Base-by-base conservation (phyloP, 352 stramenopile species). In the Albugo laibachii region DNA sequence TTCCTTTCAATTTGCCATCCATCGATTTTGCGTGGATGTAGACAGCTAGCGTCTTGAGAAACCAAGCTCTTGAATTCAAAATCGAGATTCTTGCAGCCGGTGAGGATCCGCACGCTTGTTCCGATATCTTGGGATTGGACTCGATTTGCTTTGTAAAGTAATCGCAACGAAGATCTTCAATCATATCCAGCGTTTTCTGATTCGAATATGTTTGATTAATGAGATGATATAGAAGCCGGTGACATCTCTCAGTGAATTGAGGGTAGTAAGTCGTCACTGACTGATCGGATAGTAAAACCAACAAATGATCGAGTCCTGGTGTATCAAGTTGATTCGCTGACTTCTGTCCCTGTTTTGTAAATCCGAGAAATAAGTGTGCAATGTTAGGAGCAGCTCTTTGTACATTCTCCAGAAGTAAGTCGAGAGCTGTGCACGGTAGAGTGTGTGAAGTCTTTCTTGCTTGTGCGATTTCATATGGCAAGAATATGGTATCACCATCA, bases 51-150 rank as follows among this genome's bases (percentile, higher is more conserved):
- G 63, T 69, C 52, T 91, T 84, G 49, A 85, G 80, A 39, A 87
- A 83, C 77, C 77, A 91, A 10, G 72, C 74, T 14, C 73, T 73
- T 69, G 84, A 83, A 45, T 83, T 78, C 11, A 91, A 49, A 31
- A 8, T 31, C 24, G 3, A 31, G 8, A 31, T 31, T 34, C 80
- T 64, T 12, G 66, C 62, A 52, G 77, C 66, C 10, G 51, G 39
- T 63, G 55, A 42, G 56, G 54, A 13, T 62, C 49, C 34, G 53
- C 59, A 15, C 57, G 69, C 43, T 21, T 54, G 63, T n/a, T 50
- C 43, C 11, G 79, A 57, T 41, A 63, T 56, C 42, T 65, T 73
- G 4, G 75, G 52, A 19, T 56, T 57, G 12, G 83, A 59, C 48
- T 76, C 53, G 10, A 83, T 57, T 44, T 87, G 74, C 13, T 66